phyloP scores from a whole-genome alignment of 768 basidiomycete species.

The Mycena capillaripes region DNA sequence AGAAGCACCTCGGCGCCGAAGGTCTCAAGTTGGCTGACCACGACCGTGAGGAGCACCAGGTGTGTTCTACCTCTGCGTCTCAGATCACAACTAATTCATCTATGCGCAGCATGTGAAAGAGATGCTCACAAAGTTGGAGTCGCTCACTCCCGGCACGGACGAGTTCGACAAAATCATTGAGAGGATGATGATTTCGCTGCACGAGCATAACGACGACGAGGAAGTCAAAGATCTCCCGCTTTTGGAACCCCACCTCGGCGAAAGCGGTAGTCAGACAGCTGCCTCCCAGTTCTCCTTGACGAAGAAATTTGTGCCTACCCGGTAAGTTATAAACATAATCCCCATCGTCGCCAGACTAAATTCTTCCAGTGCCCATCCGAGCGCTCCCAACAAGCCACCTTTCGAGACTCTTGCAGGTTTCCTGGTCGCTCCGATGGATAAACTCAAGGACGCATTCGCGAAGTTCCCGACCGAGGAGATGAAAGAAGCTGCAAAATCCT shows the following conservation, averaged over 20 bases:
- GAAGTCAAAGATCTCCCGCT: slow-evolving; percentile 69
- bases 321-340: slow-evolving; percentile 51
- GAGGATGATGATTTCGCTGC: slow-evolving; percentile 62
- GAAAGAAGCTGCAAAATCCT: slow-evolving; percentile 48
- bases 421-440: slow-evolving; percentile 69
- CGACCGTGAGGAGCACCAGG: slow-evolving; percentile 71
- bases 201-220: slow-evolving; percentile 69
- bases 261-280: slow-evolving; percentile 58
- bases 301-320: slow-evolving; percentile 74
- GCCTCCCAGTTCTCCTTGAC: slow-evolving; percentile 65
- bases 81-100: neutral
- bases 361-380: slow-evolving; percentile 60
- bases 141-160: slow-evolving; percentile 53
- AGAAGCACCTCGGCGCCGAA: slow-evolving; percentile 65
- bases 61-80: slow-evolving; percentile 36
- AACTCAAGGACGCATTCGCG: slow-evolving; percentile 68
- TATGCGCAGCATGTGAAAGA: slow-evolving; percentile 48
- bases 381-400: slow-evolving; percentile 69
- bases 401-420: slow-evolving; percentile 72
- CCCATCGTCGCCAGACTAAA: slow-evolving; percentile 1
- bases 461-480: slow-evolving; percentile 70
- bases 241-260: slow-evolving; percentile 63
- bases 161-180: slow-evolving; percentile 61
- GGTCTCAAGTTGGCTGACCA: slow-evolving; percentile 66
- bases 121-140: slow-evolving; percentile 62